A percentile compares a stretch with the other conserved stretches of the same genome.
Conservation (phyloP, 129 eudicot species). For the sunflower (Helianthus annuus) region HanXRQr2.0-SUNRISE NC_035439.2:25871589-25872088, state of each 20-base stretch:
- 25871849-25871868: background rate
- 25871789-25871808: too few species aligned
- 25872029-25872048: constrained; percentile 99
- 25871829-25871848: background rate
- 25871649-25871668: too few species aligned
- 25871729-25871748: too few species aligned
- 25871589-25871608: too few species aligned
- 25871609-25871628: too few species aligned
- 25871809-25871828: background rate
- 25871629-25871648: too few species aligned
- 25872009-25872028: constrained; percentile 87
- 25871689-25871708: too few species aligned
- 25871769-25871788: background rate
- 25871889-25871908: background rate
- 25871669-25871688: too few species aligned
- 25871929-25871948: constrained; percentile 52
- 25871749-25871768: too few species aligned
- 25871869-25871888: background rate
- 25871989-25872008: constrained; percentile 83
- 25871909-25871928: constrained; percentile 38
- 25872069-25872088: constrained; percentile 35
- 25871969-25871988: constrained; percentile 55
- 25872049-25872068: constrained; percentile 99
- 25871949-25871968: constrained; percentile 33
- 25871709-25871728: too few species aligned